Percentiles rank a stretch among this genome's conserved stretches.
Conservation (phyloP, 495 filamentous ascomycete species). For the Geoglossum glabrum region DNA sequence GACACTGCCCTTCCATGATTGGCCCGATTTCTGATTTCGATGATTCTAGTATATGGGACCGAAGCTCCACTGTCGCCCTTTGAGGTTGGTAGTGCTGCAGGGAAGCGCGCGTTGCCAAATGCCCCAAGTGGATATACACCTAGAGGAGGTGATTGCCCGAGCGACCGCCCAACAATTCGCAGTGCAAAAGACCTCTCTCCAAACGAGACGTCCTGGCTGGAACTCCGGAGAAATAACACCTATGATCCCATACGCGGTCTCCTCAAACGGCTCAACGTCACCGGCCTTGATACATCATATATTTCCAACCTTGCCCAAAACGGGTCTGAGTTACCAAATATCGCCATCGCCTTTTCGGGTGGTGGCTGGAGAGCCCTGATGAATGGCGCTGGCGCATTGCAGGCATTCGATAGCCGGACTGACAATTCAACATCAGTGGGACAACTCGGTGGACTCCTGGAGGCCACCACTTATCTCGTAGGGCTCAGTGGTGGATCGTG, state of each 20-base stretch:
- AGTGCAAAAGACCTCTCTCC: constrained; percentile 36
- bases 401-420: constrained; percentile 67
- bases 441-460: constrained; percentile 66
- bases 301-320: constrained; percentile 37
- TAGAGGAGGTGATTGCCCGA: background rate
- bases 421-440: constrained; percentile 40
- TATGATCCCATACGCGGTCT: constrained; percentile 47
- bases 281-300: constrained; percentile 51
- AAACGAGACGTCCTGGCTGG: constrained; percentile 50
- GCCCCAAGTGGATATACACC: constrained; percentile 20
- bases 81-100: background rate
- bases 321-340: constrained; percentile 35
- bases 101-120: constrained; percentile 27
- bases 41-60: background rate
- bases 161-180: constrained; percentile 25
- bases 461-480: constrained; percentile 73
- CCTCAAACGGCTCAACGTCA: constrained; percentile 51
- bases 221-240: constrained; percentile 34
- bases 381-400: constrained; percentile 68
- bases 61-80: background rate
- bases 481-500: constrained; percentile 81
- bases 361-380: constrained; percentile 72
- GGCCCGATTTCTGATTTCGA: background rate
- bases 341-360: constrained; percentile 37
- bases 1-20: background rate